These are phyloP conservation scores for Pyrus betulifolia DNA, from an alignment of 306 rosid genomes.

Conservation along the genomic window DNA sequence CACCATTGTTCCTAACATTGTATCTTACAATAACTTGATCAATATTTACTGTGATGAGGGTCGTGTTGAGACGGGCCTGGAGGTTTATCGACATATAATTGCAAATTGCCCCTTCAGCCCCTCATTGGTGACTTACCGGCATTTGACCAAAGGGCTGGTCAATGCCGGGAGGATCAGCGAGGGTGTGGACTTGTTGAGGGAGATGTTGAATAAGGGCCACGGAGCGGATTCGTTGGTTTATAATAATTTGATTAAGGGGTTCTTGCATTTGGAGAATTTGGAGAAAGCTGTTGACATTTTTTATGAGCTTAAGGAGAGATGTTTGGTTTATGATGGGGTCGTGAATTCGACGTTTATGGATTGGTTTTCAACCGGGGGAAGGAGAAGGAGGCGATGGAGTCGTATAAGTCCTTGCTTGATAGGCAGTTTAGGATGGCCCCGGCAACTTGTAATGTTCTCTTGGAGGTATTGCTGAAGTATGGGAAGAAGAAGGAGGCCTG, in stretches of 20 bases:
- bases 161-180: conserved; percentile 55
- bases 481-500: conserved; percentile 54
- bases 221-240: conserved; percentile 88
- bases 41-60: conserved; percentile 82
- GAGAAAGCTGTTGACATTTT: conserved; percentile 79
- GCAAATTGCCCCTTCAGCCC: conserved; percentile 72
- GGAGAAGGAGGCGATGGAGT: conserved; percentile 80
- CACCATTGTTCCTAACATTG: conserved; percentile 52
- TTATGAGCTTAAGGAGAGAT: conserved; percentile 82
- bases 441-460: conserved; percentile 69
- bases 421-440: conserved; percentile 72
- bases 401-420: conserved; percentile 59
- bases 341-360: conserved; percentile 86
- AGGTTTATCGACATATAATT: conserved; percentile 56
- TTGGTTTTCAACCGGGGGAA: conserved; percentile 60
- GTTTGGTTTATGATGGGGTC: conserved; percentile 81
- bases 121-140: conserved; percentile 70
- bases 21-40: conserved; percentile 5
- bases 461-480: conserved; percentile 70
- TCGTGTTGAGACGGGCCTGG: conserved; percentile 63
- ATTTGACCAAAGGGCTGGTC: conserved; percentile 72
- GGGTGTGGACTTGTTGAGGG: conserved; percentile 74
- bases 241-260: conserved; percentile 67
- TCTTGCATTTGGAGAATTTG: conserved; percentile 54
- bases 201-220: conserved; percentile 75